A percentile compares a stretch with the other conserved stretches of the same genome.
Evolutionary conservation across 257 asterid species (phyloP).

Genomic region (Rehmannia glutinosa): DNA sequence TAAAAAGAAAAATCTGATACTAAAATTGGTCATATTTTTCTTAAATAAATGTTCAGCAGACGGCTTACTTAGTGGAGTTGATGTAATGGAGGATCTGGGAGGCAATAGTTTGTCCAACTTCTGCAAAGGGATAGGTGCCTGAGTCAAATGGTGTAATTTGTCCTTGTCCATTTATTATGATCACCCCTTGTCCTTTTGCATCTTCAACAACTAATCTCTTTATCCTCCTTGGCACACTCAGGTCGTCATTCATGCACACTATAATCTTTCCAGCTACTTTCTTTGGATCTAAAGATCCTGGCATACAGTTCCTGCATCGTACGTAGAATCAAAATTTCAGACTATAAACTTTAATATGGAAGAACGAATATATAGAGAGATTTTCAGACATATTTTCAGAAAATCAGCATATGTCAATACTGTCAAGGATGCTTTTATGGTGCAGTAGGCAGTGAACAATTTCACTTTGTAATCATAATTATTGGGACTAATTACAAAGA

Average conservation of each 20-base stretch:
- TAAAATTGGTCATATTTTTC: too few relatives aligned
- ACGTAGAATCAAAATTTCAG: not conserved
- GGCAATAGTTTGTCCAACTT: slow-evolving; percentile 39
- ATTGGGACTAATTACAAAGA: too few relatives aligned
- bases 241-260: slow-evolving; percentile 50
- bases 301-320: slow-evolving; percentile 56
- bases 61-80: slow-evolving; percentile 56
- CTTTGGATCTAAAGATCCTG: slow-evolving; percentile 54
- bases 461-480: too few relatives aligned
- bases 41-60: too few relatives aligned
- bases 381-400: too few relatives aligned
- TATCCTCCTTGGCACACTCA: slow-evolving; percentile 37
- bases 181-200: slow-evolving; percentile 54
- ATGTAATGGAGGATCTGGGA: slow-evolving; percentile 51
- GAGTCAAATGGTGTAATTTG: slow-evolving; percentile 46
- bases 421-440: too few relatives aligned
- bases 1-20: too few relatives aligned
- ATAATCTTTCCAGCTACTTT: slow-evolving; percentile 58
- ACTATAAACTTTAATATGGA: not conserved
- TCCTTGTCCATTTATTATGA: slow-evolving; percentile 41
- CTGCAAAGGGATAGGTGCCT: slow-evolving; percentile 57
- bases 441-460: too few relatives aligned
- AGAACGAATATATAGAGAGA: too few relatives aligned
- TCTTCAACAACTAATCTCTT: slow-evolving; percentile 62
- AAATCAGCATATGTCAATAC: too few relatives aligned